Evolutionary conservation across 768 basidiomycete genomes (phyloP).

Genomic region (Candolleomyces efflorescens): DNA sequence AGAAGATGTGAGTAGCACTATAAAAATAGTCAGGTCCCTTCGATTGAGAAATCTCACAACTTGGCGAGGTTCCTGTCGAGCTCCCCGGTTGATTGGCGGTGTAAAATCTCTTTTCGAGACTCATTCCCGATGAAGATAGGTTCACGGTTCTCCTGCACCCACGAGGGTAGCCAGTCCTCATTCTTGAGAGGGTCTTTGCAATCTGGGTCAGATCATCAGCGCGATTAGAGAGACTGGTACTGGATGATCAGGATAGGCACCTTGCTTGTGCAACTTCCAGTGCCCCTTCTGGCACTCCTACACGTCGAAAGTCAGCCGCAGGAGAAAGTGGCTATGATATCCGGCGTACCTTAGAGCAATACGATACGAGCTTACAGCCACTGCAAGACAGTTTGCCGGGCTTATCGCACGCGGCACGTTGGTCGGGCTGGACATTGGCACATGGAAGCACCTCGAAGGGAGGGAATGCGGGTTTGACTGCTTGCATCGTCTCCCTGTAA

Average conservation of each 20-base stretch:
- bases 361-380: constrained; percentile 31
- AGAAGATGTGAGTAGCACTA: not conserved
- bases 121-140: not conserved
- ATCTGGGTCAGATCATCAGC: not conserved
- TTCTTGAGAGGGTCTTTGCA: not conserved
- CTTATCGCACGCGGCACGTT: constrained; percentile 19
- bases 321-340: not conserved
- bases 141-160: not conserved
- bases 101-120: not conserved
- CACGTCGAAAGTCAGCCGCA: not conserved
- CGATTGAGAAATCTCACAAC: not conserved
- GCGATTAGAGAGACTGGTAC: not conserved
- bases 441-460: constrained; percentile 25
- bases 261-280: constrained; percentile 1
- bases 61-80: not conserved
- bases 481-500: not conserved
- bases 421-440: constrained; percentile 24
- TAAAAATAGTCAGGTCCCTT: not conserved
- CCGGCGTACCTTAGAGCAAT: constrained; percentile 29
- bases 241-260: not conserved
- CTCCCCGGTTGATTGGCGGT: no score
- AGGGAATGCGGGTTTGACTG: constrained; percentile 5
- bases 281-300: not conserved
- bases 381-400: constrained; percentile 20
- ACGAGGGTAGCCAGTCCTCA: not conserved